Evolutionary conservation across 495 filamentous ascomycete species (phyloP).

Genomic region (Hypoxylon intermedium): DNA sequence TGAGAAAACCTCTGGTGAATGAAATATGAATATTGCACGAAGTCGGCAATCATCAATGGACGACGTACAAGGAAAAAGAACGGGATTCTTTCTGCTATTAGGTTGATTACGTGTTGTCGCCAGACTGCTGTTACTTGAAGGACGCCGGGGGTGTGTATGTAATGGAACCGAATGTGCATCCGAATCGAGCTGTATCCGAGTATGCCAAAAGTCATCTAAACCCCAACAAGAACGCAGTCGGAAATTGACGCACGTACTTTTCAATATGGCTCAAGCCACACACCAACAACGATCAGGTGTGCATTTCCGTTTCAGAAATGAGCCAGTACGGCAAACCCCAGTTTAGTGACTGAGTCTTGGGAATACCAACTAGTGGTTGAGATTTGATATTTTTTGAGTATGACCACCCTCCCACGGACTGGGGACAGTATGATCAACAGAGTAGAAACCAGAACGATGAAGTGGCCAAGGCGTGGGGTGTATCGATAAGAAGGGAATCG

Average conservation of each 20-base stretch:
- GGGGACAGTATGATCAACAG: too few species aligned
- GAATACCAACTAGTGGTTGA: background rate
- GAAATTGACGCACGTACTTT: conserved; percentile 43
- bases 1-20: conserved; percentile 27
- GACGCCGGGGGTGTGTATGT: background rate
- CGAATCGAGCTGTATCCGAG: conserved; percentile 24
- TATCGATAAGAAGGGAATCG: too few species aligned
- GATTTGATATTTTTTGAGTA: too few species aligned
- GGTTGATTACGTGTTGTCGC: too few species aligned
- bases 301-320: background rate
- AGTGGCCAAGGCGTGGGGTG: too few species aligned
- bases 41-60: background rate
- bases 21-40: background rate
- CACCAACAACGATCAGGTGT: background rate
- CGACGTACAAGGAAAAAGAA: too few species aligned
- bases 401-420: too few species aligned
- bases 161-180: background rate
- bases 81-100: too few species aligned
- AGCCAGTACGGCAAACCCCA: background rate
- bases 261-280: conserved; percentile 10
- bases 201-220: conserved; percentile 38
- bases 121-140: too few species aligned
- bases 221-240: conserved; percentile 36
- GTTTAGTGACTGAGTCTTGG: background rate
- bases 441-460: too few species aligned